These are phyloP conservation scores for Candida tetrigidarum DNA, from an alignment of 1,139 yeast species.

Conservation along the genomic window DNA sequence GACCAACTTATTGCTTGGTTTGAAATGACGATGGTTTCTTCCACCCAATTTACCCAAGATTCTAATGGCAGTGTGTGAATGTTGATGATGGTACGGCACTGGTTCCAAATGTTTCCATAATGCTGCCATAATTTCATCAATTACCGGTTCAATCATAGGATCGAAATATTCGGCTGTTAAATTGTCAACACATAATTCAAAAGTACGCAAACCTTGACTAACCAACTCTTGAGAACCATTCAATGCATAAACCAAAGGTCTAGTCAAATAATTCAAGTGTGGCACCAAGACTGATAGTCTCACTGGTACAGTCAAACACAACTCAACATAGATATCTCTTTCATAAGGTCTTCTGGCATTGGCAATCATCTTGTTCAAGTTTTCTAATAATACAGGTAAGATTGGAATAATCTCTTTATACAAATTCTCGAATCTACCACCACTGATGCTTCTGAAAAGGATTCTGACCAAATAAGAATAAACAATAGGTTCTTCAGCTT, in stretches of 20 bases:
- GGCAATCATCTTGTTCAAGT: slow-evolving; percentile 79
- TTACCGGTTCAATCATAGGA: slow-evolving; percentile 94
- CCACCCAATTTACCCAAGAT: slow-evolving; percentile 97
- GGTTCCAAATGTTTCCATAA: slow-evolving; percentile 92
- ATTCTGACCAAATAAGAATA: slow-evolving; percentile 89
- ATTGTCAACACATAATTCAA: slow-evolving; percentile 97
- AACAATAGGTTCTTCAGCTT: slow-evolving; percentile 90
- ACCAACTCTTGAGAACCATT: slow-evolving; percentile 92
- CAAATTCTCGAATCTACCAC: slow-evolving; percentile 90
- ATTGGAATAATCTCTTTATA: slow-evolving; percentile 94
- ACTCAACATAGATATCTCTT: slow-evolving; percentile 90
- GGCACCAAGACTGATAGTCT: slow-evolving; percentile 92
- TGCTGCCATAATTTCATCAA: slow-evolving; percentile 92
- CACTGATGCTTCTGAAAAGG: slow-evolving; percentile 91
- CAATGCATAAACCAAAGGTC: slow-evolving; percentile 89
- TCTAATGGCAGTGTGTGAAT: slow-evolving; percentile 92
- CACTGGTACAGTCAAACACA: slow-evolving; percentile 95
- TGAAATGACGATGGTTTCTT: slow-evolving; percentile 83
- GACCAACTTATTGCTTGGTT: slow-evolving; percentile 69
- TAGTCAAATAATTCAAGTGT: slow-evolving; percentile 82
- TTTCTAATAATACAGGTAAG: slow-evolving; percentile 82
- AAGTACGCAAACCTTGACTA: slow-evolving; percentile 90
- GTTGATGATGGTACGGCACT: slow-evolving; percentile 90
- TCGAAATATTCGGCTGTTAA: slow-evolving; percentile 96
- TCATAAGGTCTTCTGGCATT: slow-evolving; percentile 90